phyloP scores from a whole-genome alignment of 257 asterid genomes.

The Ballota nigra region DNA sequence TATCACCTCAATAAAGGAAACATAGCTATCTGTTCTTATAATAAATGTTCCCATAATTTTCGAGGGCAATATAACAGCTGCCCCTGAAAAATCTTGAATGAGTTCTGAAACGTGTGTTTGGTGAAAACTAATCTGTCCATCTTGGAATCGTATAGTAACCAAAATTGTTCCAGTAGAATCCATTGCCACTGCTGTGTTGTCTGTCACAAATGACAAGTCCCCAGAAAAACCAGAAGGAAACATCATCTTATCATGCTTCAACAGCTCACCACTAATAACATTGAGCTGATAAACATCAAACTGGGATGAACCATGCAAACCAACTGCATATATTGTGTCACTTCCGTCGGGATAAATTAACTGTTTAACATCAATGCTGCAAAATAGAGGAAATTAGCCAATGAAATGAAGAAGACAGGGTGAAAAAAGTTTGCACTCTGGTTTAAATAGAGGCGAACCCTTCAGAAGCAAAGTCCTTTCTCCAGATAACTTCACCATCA shows the following conservation, averaged over 20 bases:
- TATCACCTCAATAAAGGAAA: constrained; percentile 50
- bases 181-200: constrained; percentile 60
- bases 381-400: constrained; percentile 28
- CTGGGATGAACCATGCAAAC: constrained; percentile 51
- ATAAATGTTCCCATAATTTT: constrained; percentile 65
- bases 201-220: constrained; percentile 61
- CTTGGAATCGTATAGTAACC: constrained; percentile 54
- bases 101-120: constrained; percentile 59
- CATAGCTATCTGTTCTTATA: constrained; percentile 38
- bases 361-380: constrained; percentile 68
- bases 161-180: constrained; percentile 70
- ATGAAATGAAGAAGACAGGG: constrained; percentile 8
- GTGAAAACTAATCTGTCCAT: constrained; percentile 65
- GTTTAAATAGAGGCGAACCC: constrained; percentile 50
- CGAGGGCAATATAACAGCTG: constrained; percentile 59
- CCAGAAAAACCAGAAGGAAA: constrained; percentile 78
- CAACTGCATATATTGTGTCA: constrained; percentile 57
- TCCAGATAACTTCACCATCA: constrained; percentile 92
- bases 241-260: constrained; percentile 48
- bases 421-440: constrained; percentile 15
- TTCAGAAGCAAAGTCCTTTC: constrained; percentile 65
- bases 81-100: constrained; percentile 50
- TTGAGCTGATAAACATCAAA: constrained; percentile 59
- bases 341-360: constrained; percentile 73
- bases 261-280: constrained; percentile 67